A percentile compares a stretch with the other conserved stretches of the same genome.
Evolutionary conservation across 192 early-diverging fungal species (phyloP).

Genomic region (Coemansia sp.): DNA sequence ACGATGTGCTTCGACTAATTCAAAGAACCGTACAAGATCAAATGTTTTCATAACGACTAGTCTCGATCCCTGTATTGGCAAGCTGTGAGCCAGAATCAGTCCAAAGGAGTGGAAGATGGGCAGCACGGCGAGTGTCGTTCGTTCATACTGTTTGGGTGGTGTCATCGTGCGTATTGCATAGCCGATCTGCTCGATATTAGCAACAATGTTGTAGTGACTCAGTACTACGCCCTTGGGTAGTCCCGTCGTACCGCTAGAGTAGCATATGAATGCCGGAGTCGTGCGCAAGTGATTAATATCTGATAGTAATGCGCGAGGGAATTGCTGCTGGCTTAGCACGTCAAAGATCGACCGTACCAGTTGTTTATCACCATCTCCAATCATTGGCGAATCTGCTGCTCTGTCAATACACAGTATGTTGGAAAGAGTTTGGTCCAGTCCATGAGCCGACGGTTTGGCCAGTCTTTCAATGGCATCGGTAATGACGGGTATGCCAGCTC

Average conservation of each 20-base stretch:
- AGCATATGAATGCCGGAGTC: slow-evolving; percentile 65
- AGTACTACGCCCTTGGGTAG: slow-evolving; percentile 67
- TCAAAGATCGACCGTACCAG: slow-evolving; percentile 17
- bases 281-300: neutral
- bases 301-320: neutral
- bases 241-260: slow-evolving; percentile 72
- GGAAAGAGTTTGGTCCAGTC: neutral
- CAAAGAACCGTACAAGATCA: slow-evolving; percentile 61
- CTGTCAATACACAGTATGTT: slow-evolving; percentile 3
- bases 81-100: slow-evolving; percentile 49
- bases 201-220: slow-evolving; percentile 68
- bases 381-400: neutral
- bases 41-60: slow-evolving; percentile 75
- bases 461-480: slow-evolving; percentile 46
- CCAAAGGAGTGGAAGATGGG: slow-evolving; percentile 79
- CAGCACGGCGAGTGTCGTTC: slow-evolving; percentile 37
- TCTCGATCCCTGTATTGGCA: slow-evolving; percentile 31
- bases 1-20: slow-evolving; percentile 62
- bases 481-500: neutral
- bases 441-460: neutral
- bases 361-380: neutral
- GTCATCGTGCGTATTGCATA: slow-evolving; percentile 16
- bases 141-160: slow-evolving; percentile 42
- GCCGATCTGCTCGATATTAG: slow-evolving; percentile 60
- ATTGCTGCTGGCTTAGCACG: neutral